Conservation (phyloP, 2,329 filamentous ascomycete genomes). For the Colletotrichum incanum region DNA sequence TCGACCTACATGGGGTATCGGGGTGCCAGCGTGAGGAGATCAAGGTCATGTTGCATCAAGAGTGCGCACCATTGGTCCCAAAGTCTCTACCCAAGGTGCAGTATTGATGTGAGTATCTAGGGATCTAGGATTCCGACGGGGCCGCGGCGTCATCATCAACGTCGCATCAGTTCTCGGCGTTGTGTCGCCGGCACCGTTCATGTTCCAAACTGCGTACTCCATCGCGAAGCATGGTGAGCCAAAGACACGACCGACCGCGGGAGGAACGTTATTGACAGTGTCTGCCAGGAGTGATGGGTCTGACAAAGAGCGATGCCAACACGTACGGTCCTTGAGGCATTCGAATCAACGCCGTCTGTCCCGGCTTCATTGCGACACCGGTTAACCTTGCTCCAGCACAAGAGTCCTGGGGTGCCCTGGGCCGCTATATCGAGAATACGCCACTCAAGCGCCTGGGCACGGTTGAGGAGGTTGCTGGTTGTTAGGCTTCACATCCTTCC, state of each 20-base stretch:
- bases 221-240: conserved; percentile 65
- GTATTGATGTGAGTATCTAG: conserved; percentile 43
- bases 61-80: conserved; percentile 49
- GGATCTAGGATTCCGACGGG: conserved; percentile 55
- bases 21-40: conserved; percentile 70
- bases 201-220: conserved; percentile 63
- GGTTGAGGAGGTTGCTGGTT: conserved; percentile 69
- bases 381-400: conserved; percentile 51
- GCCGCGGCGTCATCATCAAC: conserved; percentile 69
- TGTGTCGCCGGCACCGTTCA: conserved; percentile 54
- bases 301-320: conserved; percentile 69
- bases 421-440: conserved; percentile 59
- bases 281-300: conserved; percentile 59
- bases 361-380: conserved; percentile 64
- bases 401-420: conserved; percentile 50
- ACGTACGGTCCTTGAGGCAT: conserved; percentile 67
- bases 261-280: background rate
- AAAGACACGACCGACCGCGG: no score
- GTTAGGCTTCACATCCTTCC: background rate
- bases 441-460: conserved; percentile 63
- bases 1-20: conserved; percentile 72
- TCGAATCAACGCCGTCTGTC: conserved; percentile 74
- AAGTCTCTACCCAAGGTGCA: no score
- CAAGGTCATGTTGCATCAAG: conserved; percentile 65
- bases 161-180: conserved; percentile 67